Evolutionary conservation across 371 early-diverging fungal genomes (phyloP).

Genomic region (Chytridium lagenaria): DNA sequence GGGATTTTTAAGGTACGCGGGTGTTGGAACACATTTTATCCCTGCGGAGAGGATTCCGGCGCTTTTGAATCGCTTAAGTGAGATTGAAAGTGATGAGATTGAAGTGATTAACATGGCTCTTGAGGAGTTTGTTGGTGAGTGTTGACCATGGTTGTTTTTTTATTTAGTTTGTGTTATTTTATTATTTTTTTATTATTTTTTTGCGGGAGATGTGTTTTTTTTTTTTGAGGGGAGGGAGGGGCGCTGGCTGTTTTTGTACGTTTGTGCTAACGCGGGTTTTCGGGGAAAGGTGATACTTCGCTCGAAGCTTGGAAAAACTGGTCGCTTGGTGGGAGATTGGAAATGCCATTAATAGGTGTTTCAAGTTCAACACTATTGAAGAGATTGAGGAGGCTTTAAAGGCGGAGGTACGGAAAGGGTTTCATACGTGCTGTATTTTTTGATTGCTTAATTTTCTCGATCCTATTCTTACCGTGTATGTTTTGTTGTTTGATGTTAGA

Average conservation of each 20-base stretch:
- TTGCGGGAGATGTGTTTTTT: no score
- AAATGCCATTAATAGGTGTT: constrained; percentile 84
- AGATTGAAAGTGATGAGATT: constrained; percentile 80
- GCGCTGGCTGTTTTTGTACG: no score
- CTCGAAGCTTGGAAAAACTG: constrained; percentile 46
- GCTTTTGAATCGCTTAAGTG: constrained; percentile 82
- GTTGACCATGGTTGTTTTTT: constrained; percentile 25
- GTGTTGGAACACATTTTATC: constrained; percentile 97
- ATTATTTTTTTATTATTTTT: no score
- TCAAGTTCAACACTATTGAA: constrained; percentile 77
- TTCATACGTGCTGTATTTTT: no score
- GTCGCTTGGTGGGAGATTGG: constrained; percentile 71
- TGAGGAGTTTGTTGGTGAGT: constrained; percentile 85
- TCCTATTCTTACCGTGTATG: background rate
- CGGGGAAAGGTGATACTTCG: constrained; percentile 31
- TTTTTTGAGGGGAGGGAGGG: no score
- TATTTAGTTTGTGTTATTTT: no score
- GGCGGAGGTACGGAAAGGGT: constrained; percentile 45
- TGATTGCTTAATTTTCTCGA: background rate
- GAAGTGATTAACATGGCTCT: constrained; percentile 86
- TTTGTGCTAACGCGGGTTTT: no score
- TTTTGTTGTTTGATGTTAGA: constrained; percentile 11
- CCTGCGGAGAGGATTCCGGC: constrained; percentile 82
- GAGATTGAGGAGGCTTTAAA: constrained; percentile 82
- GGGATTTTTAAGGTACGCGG: constrained; percentile 67